Evolutionary conservation across 371 early-diverging fungal species (phyloP).

Genomic region (Mortierella sp.): DNA sequence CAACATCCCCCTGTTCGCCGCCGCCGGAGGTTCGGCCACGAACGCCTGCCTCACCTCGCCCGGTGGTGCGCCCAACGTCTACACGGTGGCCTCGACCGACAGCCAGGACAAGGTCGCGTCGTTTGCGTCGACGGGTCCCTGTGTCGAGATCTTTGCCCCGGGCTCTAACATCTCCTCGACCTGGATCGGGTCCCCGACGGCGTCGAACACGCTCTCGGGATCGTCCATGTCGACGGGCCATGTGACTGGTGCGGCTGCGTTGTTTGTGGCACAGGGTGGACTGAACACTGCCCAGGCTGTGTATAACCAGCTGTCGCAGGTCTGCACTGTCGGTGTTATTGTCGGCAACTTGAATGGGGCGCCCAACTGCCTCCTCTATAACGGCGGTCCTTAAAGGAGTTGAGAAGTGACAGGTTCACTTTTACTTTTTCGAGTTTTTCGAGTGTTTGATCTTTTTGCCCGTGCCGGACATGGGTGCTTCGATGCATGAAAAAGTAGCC

Average conservation of each 20-base stretch:
- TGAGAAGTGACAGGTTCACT: neutral
- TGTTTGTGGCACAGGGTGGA: constrained; percentile 22
- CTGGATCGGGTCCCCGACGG: constrained; percentile 38
- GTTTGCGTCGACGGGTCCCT: constrained; percentile 71
- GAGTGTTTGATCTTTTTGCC: neutral
- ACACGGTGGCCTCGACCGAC: constrained; percentile 92
- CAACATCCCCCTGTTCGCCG: constrained; percentile 70
- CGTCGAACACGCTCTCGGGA: constrained; percentile 59
- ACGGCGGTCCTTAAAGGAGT: constrained; percentile 18
- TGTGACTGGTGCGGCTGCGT: constrained; percentile 82
- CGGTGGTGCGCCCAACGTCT: constrained; percentile 78
- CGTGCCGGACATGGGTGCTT: neutral
- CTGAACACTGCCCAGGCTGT: constrained; percentile 31
- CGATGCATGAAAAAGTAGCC: no score
- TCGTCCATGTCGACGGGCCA: constrained; percentile 86
- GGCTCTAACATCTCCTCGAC: constrained; percentile 57
- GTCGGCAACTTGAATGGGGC: constrained; percentile 35
- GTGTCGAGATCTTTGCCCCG: constrained; percentile 60
- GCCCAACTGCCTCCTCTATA: constrained; percentile 40
- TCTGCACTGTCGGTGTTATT: constrained; percentile 23
- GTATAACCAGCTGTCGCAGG: constrained; percentile 29
- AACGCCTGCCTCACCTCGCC: constrained; percentile 90
- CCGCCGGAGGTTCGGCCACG: constrained; percentile 91
- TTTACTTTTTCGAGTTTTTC: neutral
- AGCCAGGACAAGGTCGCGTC: constrained; percentile 73